These are phyloP conservation scores for Wallacemonas rigidus DNA, from an alignment of 208 protist species.

Conservation along the genomic window DNA sequence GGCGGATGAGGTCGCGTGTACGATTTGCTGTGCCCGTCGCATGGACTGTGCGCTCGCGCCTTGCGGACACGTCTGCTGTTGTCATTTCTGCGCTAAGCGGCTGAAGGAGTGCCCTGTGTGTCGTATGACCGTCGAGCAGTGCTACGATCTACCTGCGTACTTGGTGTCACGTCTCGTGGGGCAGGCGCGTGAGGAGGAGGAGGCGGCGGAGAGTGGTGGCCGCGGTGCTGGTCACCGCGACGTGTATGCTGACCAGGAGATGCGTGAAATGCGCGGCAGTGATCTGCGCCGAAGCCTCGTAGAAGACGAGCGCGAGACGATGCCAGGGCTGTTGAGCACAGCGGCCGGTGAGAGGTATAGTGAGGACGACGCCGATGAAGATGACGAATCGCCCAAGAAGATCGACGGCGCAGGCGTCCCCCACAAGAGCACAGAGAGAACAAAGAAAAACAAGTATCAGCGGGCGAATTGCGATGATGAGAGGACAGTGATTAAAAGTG, in stretches of 20 bases:
- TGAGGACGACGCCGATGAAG: background rate
- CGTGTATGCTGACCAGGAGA: background rate
- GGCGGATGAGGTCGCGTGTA: slow-evolving; percentile 34
- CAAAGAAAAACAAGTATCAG: background rate
- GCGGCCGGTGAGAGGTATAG: background rate
- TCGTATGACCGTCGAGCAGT: slow-evolving; percentile 32
- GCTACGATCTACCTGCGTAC: slow-evolving; percentile 42
- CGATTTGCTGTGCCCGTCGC: slow-evolving; percentile 47
- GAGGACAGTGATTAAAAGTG: background rate
- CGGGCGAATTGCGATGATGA: background rate
- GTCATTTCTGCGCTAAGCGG: slow-evolving; percentile 41
- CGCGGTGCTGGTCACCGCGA: background rate
- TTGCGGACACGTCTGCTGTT: slow-evolving; percentile 54
- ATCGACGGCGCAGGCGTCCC: background rate
- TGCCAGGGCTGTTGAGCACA: background rate
- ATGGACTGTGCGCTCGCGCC: slow-evolving; percentile 46
- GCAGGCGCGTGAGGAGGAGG: slow-evolving; percentile 5
- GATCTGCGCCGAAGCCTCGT: background rate
- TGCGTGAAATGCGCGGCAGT: background rate
- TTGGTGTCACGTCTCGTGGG: slow-evolving; percentile 34
- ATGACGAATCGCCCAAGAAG: background rate
- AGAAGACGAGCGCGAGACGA: slow-evolving; percentile 4
- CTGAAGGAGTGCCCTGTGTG: slow-evolving; percentile 49
- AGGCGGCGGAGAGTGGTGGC: background rate
- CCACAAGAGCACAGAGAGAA: background rate